A percentile compares a stretch with the other conserved stretches of the same genome.
Evolutionary conservation across 2,329 filamentous ascomycete species (phyloP).

Genomic region (Cercospora beticola): DNA sequence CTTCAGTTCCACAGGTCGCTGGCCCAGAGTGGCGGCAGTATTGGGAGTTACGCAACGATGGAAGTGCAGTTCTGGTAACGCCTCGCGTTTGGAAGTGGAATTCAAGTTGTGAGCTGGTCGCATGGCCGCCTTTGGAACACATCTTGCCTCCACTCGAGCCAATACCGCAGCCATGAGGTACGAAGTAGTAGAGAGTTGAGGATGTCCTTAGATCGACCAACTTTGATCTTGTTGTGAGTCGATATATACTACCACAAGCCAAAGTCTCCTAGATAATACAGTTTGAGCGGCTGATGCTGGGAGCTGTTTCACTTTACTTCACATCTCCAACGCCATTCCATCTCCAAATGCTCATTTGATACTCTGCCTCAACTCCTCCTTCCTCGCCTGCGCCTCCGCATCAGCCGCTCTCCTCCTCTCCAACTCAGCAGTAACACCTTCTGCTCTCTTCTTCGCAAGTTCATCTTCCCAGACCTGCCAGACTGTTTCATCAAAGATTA

Average conservation of each 20-base stretch:
- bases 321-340: not conserved
- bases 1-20: not conserved
- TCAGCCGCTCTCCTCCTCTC: constrained; percentile 35
- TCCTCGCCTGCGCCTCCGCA: constrained; percentile 33
- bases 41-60: not conserved
- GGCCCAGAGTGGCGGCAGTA: not conserved
- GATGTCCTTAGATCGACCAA: too few relatives aligned
- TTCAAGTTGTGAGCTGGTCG: constrained; percentile 3
- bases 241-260: not conserved
- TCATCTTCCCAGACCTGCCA: constrained; percentile 41
- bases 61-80: not conserved
- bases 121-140: not conserved
- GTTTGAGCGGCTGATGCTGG: not conserved
- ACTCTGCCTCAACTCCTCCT: constrained; percentile 37
- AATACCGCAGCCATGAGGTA: not conserved
- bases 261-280: not conserved
- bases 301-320: not conserved
- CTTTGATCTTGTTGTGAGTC: not conserved
- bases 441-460: constrained; percentile 27
- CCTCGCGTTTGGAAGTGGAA: constrained; percentile 9
- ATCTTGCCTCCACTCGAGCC: not conserved
- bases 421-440: constrained; percentile 31
- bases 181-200: not conserved
- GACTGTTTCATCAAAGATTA: constrained; percentile 27
- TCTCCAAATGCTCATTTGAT: constrained; percentile 25